Evolutionary conservation across 305 asterid genomes (phyloP), one percentile per base, ranked within the genome.

Genomic region (Fraxinus ornus): DNA sequence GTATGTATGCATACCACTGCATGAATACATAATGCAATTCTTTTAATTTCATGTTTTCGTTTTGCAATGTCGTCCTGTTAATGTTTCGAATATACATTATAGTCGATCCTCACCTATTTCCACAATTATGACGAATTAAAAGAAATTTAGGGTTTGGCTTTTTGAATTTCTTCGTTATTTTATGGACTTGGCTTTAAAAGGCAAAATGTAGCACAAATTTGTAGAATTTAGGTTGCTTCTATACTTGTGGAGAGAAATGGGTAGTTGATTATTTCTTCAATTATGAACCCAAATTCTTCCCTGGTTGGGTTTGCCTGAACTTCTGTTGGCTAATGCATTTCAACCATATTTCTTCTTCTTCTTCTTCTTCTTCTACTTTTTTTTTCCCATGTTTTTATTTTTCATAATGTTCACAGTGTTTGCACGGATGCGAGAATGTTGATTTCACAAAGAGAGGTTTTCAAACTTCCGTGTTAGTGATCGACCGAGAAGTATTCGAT

Each of bases 121-220:
- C 41, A 36, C 76, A 7, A 33, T 68, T 49, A 26, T 73, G 49
- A 22, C 17, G 52, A 44, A 15, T 30, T 81, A n/a, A 21, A 49
- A 47, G 39, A 81, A 74, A 74, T 47, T 80, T 33, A 52, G 83
- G 77, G 76, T 64, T 79, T 72, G 13, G 44, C 28, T 4, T 78
- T 78, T 13, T 15, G 32, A 13, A 66, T 7, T 19, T 24, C 15
- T 13, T 7, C 30, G 5, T n/a, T 35, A 37, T 35, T 26, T 78
- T n/a, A 57, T 77, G 10, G 64, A 33, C 39, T 3, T 60, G 36
- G 35, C 19, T 62, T n/a, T 19, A 19, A 36, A 35, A 12, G 76
- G 64, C 30, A 33, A 68, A 79, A 24, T 55, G 57, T 47, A 19
- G 41, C 64, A 10, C 24, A 44, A 28, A 6, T 47, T 76, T 41